These are phyloP conservation scores for Poa pratensis DNA, from an alignment of 176 grass and related monocot species.

Conservation along the genomic window DNA sequence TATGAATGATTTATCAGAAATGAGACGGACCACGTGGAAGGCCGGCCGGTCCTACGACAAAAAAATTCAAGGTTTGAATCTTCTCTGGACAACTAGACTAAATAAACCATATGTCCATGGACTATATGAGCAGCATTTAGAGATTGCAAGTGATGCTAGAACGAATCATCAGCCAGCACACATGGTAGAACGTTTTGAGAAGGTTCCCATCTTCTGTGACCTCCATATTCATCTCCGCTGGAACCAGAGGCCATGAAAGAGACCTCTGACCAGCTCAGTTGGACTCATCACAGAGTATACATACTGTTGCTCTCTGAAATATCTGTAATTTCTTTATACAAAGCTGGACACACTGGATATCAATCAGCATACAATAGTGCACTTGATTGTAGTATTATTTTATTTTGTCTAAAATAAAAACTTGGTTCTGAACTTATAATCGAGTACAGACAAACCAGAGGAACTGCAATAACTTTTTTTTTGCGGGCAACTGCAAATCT, in stretches of 20 bases:
- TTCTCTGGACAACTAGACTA: not conserved
- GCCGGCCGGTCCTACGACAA: not conserved
- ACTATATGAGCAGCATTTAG: constrained; percentile 7
- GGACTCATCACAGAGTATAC: too few relatives aligned
- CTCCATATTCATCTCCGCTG: constrained; percentile 19
- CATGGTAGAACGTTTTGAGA: not conserved
- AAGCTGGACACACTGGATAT: too few relatives aligned
- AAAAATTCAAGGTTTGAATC: not conserved
- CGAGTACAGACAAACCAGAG: not conserved
- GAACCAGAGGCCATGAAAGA: too few relatives aligned
- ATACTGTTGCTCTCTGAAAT: too few relatives aligned
- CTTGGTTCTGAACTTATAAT: not conserved
- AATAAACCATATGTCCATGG: constrained; percentile 1
- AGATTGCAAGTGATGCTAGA: constrained; percentile 2
- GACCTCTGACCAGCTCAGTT: too few relatives aligned
- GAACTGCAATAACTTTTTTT: too few relatives aligned
- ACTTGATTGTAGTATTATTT: not conserved
- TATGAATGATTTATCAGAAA: not conserved
- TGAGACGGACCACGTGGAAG: not conserved
- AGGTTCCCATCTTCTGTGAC: constrained; percentile 7
- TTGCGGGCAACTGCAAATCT: too few relatives aligned
- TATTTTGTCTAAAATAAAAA: not conserved
- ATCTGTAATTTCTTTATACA: too few relatives aligned
- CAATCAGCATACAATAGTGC: constrained; percentile 10
- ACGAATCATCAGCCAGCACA: not conserved